Conservation (phyloP, 202 grass and related monocot species). For the Miscanthus sacchariflorus region DNA sequence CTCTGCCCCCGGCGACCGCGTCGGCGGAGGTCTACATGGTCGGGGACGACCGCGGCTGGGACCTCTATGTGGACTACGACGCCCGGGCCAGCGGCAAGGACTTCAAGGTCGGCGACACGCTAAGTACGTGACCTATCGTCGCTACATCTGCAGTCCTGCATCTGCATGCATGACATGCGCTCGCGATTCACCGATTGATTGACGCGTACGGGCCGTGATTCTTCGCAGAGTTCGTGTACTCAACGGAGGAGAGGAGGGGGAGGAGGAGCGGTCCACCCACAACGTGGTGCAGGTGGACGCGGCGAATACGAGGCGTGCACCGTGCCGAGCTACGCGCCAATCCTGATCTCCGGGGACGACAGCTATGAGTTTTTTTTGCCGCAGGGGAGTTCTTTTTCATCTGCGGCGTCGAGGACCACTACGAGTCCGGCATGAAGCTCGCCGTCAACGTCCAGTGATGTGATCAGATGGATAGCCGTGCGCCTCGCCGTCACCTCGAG, state of each 20-base stretch:
- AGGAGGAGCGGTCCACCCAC: conserved; percentile 38
- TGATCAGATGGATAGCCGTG: too few species aligned
- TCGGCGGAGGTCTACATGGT: not conserved
- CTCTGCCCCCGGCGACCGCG: conserved; percentile 24
- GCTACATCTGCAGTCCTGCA: too few species aligned
- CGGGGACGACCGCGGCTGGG: conserved; percentile 48
- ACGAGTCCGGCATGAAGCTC: not conserved
- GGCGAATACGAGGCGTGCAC: conserved; percentile 16
- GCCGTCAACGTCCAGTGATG: too few species aligned
- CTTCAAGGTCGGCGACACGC: conserved; percentile 54
- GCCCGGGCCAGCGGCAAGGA: conserved; percentile 44
- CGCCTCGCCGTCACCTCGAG: too few species aligned
- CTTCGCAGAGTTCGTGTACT: conserved; percentile 41
- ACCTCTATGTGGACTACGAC: conserved; percentile 24
- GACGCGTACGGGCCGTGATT: not conserved
- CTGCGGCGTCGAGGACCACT: conserved; percentile 42
- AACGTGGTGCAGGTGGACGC: conserved; percentile 38
- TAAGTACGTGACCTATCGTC: not conserved
- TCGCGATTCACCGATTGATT: not conserved
- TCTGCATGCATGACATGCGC: not conserved
- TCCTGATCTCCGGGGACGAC: conserved; percentile 38
- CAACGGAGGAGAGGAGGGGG: not conserved
- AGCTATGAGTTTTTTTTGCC: not conserved
- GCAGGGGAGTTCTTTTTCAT: conserved; percentile 38
- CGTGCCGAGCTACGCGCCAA: conserved; percentile 28